Percentiles rank a stretch among this genome's conserved stretches.
phyloP scores from a whole-genome alignment of 495 filamentous ascomycete species.

The Neurospora sp. region DNA sequence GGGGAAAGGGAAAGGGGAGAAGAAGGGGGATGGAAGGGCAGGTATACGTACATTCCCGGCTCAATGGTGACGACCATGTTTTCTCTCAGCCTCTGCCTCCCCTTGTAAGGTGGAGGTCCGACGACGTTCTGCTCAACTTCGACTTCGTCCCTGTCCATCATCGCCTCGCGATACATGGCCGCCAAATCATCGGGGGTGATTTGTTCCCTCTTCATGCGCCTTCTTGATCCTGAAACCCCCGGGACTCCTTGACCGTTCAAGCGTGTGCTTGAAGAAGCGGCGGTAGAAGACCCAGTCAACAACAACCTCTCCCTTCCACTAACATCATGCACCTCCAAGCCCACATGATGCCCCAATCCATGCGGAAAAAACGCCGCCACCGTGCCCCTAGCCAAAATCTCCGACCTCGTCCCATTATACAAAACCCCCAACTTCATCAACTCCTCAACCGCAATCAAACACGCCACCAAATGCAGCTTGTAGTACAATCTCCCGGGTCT shows the following conservation, averaged over 20 bases:
- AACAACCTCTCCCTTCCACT: constrained; percentile 19
- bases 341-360: constrained; percentile 81
- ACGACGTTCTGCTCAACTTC: neutral
- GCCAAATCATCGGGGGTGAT: constrained; percentile 11
- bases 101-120: constrained; percentile 1
- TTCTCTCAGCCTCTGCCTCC: constrained; percentile 41
- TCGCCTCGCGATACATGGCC: constrained; percentile 13
- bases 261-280: neutral
- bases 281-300: neutral
- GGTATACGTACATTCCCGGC: constrained; percentile 57
- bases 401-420: constrained; percentile 44
- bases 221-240: neutral
- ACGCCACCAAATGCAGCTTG: constrained; percentile 60
- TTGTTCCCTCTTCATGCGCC: constrained; percentile 11
- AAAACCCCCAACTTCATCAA: constrained; percentile 61
- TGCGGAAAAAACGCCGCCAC: constrained; percentile 82
- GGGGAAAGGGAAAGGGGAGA: no score
- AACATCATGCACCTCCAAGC: constrained; percentile 84
- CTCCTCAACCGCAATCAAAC: constrained; percentile 59
- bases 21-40: no score
- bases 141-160: neutral
- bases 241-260: neutral
- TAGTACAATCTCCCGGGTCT: constrained; percentile 56
- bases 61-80: constrained; percentile 82
- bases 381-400: constrained; percentile 59